These are phyloP conservation scores for Lipomyces kockii DNA, from an alignment of 805 yeast species.

Conservation along the genomic window DNA sequence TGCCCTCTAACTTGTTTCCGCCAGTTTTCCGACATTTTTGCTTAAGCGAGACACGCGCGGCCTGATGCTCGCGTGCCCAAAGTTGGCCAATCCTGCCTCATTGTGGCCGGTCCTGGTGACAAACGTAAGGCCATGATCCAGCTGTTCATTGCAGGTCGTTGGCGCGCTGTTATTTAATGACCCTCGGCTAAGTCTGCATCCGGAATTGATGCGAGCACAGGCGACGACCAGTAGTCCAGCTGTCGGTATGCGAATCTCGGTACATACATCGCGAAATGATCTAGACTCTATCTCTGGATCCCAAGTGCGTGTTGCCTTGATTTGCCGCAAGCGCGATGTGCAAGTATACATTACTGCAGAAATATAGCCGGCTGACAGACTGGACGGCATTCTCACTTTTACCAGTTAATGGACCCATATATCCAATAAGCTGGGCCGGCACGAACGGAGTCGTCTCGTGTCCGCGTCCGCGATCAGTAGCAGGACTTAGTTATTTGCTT, in stretches of 20 bases:
- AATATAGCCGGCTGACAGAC: no score
- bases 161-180: neutral
- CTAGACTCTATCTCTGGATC: neutral
- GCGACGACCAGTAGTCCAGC: neutral
- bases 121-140: no score
- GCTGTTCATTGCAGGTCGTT: neutral
- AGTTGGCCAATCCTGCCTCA: neutral
- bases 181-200: no score
- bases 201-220: neutral
- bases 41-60: no score
- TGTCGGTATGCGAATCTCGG: no score
- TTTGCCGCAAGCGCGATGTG: neutral
- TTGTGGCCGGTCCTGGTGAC: no score
- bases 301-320: neutral
- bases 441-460: neutral
- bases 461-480: no score
- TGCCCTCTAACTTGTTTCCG: neutral
- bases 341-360: neutral
- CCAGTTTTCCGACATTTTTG: neutral
- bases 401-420: no score
- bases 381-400: no score
- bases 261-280: neutral
- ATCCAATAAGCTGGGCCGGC: neutral
- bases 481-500: neutral
- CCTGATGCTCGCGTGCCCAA: neutral